Percentiles rank a stretch among this genome's conserved stretches.
Conservation (phyloP, 192 early-diverging fungal genomes). For the Linnemannia schmuckeri region DNA sequence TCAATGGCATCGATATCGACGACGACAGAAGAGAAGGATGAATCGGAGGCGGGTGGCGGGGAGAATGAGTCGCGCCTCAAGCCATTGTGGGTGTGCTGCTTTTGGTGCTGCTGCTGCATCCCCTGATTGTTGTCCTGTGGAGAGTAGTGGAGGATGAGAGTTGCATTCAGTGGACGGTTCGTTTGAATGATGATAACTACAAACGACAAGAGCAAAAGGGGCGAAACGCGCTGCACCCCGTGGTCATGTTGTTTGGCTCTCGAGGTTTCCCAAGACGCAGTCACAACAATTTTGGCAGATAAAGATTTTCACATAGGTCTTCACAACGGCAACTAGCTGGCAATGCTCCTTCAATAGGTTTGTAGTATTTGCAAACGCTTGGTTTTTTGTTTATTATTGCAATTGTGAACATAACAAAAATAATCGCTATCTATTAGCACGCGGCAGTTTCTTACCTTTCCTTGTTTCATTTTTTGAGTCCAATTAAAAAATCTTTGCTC, state of each 20-base stretch:
- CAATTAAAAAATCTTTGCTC: no score
- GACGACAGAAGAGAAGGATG: neutral
- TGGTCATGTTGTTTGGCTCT: no score
- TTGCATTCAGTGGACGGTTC: neutral
- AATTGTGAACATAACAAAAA: no score
- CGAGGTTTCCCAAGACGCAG: neutral
- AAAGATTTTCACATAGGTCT: neutral
- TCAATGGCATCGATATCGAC: slow-evolving; percentile 62
- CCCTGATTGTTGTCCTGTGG: slow-evolving; percentile 3
- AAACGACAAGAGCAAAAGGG: neutral
- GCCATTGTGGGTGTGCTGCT: slow-evolving; percentile 1
- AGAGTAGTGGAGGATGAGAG: neutral
- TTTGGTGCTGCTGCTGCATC: slow-evolving; percentile 17
- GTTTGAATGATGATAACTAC: neutral
- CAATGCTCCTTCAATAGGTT: no score
- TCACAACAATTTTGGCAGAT: neutral
- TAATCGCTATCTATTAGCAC: no score
- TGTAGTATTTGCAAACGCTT: no score
- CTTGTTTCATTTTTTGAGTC: no score
- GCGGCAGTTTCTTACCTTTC: no score
- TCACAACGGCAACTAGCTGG: no score
- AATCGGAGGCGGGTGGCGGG: neutral
- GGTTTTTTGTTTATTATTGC: no score
- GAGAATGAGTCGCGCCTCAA: neutral
- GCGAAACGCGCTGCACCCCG: neutral